These are phyloP conservation scores for Azolla pinnata DNA, from an alignment of 75 land plant genomes.

Conservation along the genomic window DNA sequence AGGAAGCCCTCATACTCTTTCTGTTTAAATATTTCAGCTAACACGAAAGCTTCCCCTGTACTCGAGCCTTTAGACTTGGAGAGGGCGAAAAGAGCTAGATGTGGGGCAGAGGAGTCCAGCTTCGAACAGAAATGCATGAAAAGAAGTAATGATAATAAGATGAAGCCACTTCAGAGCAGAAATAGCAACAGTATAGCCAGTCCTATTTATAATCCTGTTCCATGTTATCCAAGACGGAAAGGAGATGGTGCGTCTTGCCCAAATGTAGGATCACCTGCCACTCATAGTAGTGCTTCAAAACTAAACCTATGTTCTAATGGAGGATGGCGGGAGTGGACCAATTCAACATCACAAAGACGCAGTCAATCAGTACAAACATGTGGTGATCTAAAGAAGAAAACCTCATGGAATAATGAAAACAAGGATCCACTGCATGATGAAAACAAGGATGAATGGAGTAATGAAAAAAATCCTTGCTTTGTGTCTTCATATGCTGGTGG, in stretches of 20 bases:
- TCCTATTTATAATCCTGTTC: slow-evolving; percentile 28
- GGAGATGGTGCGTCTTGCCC: slow-evolving; percentile 2
- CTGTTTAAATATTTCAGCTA: too few species aligned
- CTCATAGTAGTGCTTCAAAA: background rate
- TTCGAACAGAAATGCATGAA: slow-evolving; percentile 5
- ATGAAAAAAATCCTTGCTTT: background rate
- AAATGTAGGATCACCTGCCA: background rate
- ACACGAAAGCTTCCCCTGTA: too few species aligned
- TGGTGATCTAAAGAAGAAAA: background rate
- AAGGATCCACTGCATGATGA: background rate
- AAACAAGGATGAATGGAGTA: background rate
- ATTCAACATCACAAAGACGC: background rate
- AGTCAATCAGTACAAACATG: background rate
- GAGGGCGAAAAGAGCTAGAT: slow-evolving; percentile 7
- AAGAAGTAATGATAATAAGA: slow-evolving; percentile 10
- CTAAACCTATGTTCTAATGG: slow-evolving; percentile 14
- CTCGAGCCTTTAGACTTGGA: too few species aligned
- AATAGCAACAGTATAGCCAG: slow-evolving; percentile 14
- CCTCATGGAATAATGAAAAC: slow-evolving; percentile 1
- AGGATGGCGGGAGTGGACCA: slow-evolving; percentile 40
- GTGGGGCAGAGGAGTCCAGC: slow-evolving; percentile 2
- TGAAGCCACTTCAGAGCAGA: slow-evolving; percentile 33
- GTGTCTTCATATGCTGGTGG: background rate
- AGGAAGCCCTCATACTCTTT: background rate
- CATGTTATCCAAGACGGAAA: slow-evolving; percentile 22